Percentiles rank a stretch among this genome's conserved stretches.
Conservation (phyloP, 768 basidiomycete species). For the Mycena latifolia region DNA sequence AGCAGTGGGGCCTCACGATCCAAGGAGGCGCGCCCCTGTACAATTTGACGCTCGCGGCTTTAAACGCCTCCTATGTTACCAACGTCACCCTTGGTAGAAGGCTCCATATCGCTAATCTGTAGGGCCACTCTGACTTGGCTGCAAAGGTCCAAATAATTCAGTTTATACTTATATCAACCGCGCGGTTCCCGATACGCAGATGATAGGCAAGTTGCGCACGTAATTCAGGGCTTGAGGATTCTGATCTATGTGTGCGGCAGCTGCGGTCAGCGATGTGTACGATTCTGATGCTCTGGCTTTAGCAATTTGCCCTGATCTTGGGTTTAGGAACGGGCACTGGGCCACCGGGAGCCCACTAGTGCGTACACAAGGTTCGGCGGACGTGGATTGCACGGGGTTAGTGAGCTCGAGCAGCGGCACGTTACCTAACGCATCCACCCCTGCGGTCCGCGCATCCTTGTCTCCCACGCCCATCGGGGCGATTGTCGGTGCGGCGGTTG, state of each 20-base stretch:
- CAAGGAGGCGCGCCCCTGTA: slow-evolving; percentile 60
- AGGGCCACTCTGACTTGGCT: too few relatives aligned
- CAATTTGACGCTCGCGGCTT: slow-evolving; percentile 52
- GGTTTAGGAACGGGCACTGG: slow-evolving; percentile 58
- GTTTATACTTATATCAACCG: slow-evolving; percentile 58
- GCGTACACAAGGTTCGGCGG: slow-evolving; percentile 39
- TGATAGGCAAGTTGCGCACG: slow-evolving; percentile 56
- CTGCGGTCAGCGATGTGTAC: too few relatives aligned
- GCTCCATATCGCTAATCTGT: too few relatives aligned
- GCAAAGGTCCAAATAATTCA: slow-evolving; percentile 42
- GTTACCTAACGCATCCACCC: too few relatives aligned
- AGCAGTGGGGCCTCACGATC: slow-evolving; percentile 59
- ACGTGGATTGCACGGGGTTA: slow-evolving; percentile 7
- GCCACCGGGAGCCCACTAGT: slow-evolving; percentile 48
- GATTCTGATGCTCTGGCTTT: too few relatives aligned
- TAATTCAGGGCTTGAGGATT: too few relatives aligned
- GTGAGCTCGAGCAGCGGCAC: not conserved
- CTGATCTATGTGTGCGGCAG: too few relatives aligned
- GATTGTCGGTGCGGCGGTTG: not conserved
- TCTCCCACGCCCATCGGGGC: not conserved
- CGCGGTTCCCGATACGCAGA: slow-evolving; percentile 47
- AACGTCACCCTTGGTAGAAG: slow-evolving; percentile 52
- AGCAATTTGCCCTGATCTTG: too few relatives aligned
- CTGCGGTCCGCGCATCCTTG: not conserved
- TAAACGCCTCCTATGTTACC: slow-evolving; percentile 52